Conservation (phyloP, 148 eudicot species). For the Diospyros lotus region DNA sequence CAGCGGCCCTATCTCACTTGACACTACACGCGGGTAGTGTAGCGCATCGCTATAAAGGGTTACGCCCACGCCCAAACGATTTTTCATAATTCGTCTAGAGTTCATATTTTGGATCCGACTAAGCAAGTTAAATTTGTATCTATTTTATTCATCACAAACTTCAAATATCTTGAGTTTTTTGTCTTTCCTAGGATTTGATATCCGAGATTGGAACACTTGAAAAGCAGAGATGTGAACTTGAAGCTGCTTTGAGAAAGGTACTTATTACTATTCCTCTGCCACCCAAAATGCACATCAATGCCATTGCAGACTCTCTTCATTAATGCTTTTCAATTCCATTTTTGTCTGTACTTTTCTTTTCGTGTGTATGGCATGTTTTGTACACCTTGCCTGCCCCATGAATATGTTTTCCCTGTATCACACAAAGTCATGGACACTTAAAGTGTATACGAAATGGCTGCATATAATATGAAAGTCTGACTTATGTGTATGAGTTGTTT, state of each 20-base stretch:
- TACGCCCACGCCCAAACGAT: too few relatives aligned
- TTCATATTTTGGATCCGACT: too few relatives aligned
- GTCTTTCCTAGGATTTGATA: slow-evolving; percentile 35
- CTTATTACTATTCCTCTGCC: neutral
- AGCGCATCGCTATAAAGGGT: too few relatives aligned
- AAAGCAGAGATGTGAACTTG: slow-evolving; percentile 39
- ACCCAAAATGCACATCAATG: neutral
- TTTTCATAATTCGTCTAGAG: too few relatives aligned
- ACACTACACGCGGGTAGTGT: too few relatives aligned
- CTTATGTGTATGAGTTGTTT: neutral
- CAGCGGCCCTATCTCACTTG: too few relatives aligned
- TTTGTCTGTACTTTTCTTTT: neutral
- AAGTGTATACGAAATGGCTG: neutral
- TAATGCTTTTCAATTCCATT: neutral
- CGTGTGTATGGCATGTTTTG: neutral
- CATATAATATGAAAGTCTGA: neutral
- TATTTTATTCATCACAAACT: neutral
- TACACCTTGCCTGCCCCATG: neutral
- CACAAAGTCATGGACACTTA: neutral
- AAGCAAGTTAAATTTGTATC: neutral
- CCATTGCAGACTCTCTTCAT: slow-evolving; percentile 1
- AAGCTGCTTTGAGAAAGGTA: slow-evolving; percentile 40
- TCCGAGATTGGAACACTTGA: slow-evolving; percentile 37
- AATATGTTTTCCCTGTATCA: neutral
- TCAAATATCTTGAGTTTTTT: slow-evolving; percentile 6